A percentile compares a stretch with the other conserved stretches of the same genome.
Evolutionary conservation across 225 moss, liverwort and hornwort genomes (phyloP).

Genomic region (Ulota crispa): DNA sequence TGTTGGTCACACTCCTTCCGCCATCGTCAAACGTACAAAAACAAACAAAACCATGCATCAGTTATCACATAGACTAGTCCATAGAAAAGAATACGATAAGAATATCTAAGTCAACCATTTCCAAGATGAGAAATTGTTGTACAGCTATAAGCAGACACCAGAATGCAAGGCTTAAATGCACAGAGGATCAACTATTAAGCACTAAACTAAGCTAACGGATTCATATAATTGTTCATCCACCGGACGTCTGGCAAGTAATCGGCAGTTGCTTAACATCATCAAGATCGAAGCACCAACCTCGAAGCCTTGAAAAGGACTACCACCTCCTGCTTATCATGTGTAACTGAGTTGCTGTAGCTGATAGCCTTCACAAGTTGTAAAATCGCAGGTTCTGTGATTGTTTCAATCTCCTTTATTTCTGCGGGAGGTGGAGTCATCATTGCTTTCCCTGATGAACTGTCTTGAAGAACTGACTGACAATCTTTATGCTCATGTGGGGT

Average conservation of each 20-base stretch:
- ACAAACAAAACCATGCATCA: not conserved
- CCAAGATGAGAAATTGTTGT: not conserved
- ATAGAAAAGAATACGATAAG: not conserved
- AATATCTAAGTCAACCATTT: not conserved
- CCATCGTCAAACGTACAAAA: not conserved
- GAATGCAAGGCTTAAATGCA: not conserved
- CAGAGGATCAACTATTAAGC: not conserved
- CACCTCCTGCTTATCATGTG: constrained; percentile 59
- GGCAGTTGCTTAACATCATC: not conserved
- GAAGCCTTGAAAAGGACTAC: constrained; percentile 56
- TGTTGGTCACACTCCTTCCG: constrained; percentile 21
- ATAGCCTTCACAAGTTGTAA: constrained; percentile 57
- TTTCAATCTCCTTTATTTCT: constrained; percentile 25
- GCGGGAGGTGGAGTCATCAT: constrained; percentile 5
- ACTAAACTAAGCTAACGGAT: not conserved
- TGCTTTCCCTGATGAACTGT: constrained; percentile 40
- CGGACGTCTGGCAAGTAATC: not conserved
- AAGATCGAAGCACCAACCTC: constrained; percentile 35
- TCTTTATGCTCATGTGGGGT: constrained; percentile 37
- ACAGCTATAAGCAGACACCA: not conserved
- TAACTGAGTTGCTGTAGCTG: constrained; percentile 62
- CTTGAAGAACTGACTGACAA: constrained; percentile 40
- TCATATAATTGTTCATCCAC: not conserved
- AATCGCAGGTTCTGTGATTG: constrained; percentile 29
- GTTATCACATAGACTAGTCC: not conserved